Base-by-base conservation (phyloP, 208 protist genomes). In the Crithidia mellificae region DNA sequence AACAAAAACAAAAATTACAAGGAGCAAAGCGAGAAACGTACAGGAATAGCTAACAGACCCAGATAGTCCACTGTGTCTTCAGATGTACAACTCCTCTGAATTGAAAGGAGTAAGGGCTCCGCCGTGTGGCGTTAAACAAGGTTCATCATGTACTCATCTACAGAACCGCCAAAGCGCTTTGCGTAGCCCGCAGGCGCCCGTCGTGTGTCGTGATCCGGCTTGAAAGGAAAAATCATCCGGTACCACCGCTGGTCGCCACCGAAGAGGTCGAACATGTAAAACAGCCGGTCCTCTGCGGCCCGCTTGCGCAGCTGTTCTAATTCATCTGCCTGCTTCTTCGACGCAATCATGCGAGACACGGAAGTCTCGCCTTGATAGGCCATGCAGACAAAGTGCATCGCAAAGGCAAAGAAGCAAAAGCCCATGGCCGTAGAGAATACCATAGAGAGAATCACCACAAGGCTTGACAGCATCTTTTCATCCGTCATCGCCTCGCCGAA, bases 241-340 rank as follows among this genome's bases (percentile, higher is more conserved):
- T 81, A 84, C 84, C 87, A 92, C n/a, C 77, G 68, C 29, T 74
- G 78, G 63, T 90, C 84, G 14, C 17, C 29, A 2, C 87, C 87
- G 44, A 89, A 91, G 19, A 93, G 50, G 51, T 88, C 80, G 43
- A 83, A 83, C 61, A 82, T 68, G 67, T 81, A 71, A 24, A 59
- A 63, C 11, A 66, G 36, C 0, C 66, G 65, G 12, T 78, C 63
- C 43, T 72, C 68, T 14, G 62, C 61, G 19, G 51, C 32, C 11
- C 62, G 66, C 46, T 67, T 63, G 47, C 63, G 69, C 6, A 34
- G 17, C 50, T 61, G 63, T 52, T 77, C 67, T 14, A 58, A 41
- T 43, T 61, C 62, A 0, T 75, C 62, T 17, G 61, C 36, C 12
- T 66, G 57, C 56, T 65, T 72, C 20, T 62, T 70, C 6, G 58